Base-by-base conservation (phyloP, 192 early-diverging fungal species). In the Coemansia sp. region DNA sequence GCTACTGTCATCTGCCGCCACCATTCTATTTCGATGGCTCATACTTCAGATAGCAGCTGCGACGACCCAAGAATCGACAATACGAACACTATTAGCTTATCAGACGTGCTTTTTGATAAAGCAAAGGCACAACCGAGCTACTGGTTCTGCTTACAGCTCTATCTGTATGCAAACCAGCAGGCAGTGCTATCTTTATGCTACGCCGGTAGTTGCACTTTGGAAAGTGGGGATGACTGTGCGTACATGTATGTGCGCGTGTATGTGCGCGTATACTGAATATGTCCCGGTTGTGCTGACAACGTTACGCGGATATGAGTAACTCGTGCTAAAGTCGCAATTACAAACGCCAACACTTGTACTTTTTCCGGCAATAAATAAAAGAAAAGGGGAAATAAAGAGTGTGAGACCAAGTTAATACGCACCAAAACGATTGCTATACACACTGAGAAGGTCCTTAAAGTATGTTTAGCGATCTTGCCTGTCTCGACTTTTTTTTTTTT, bases 21-120 rank as follows among this genome's bases (percentile, higher is more conserved):
- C 39, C 39, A 46, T 59, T 36, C 36, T 32, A 32, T 36, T 59
- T 30, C 57, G 20, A 36, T 59, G 57, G 19, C 57, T 32, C 57
- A 59, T 58, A 24, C 2, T 27, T 17, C 39, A 3, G 39, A 46
- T 46, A 14, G 9, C 39, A 46, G 14, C 39, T 14, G 11, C 14
- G 17, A 14, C 3, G 39, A 7, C 14, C 6, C 11, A 46, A 17
- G 14, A 46, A 9, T 17, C 17, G 39, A 9, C 39, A 46, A 46
- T 46, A 14, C 17, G 39, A 14, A 17, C 3, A 46, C 8, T 6
- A 46, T 17, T 46, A 17, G 11, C 11, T 14, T 46, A 46, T 46
- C 39, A 10, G 11, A 46, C 11, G 11, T 0, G 17, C 11, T 46
- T 46, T 3, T 46, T 4, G 39, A 46, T 46, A 46, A 17, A 46